These are phyloP conservation scores for Leccinum sublutescens DNA, from an alignment of 768 basidiomycete species.

Conservation along the genomic window DNA sequence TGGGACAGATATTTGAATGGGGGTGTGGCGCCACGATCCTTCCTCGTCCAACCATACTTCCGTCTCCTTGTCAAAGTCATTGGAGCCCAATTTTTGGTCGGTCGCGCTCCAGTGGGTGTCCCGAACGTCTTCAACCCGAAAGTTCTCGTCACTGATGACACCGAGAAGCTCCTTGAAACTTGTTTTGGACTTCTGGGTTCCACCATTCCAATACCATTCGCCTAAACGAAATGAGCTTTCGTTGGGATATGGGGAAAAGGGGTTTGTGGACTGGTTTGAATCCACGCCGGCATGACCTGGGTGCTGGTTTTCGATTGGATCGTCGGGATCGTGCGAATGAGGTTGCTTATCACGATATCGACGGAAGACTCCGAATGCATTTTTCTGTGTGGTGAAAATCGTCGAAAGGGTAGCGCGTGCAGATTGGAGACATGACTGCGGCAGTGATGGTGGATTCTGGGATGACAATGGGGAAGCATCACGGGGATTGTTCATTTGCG, in stretches of 20 bases:
- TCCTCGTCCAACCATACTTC: not conserved
- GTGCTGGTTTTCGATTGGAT: not conserved
- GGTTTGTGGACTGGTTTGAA: not conserved
- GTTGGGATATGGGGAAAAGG: not conserved
- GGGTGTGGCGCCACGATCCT: not conserved
- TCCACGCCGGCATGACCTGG: not conserved
- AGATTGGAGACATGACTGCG: not conserved
- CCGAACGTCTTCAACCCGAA: not conserved
- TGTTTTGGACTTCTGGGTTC: not conserved
- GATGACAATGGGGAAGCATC: not conserved
- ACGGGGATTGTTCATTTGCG: not conserved
- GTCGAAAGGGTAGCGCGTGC: not conserved
- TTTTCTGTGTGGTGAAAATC: not conserved
- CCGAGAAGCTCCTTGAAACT: not conserved
- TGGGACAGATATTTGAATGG: not conserved
- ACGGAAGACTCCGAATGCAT: not conserved
- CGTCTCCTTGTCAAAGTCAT: not conserved
- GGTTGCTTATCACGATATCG: not conserved
- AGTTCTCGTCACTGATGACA: not conserved
- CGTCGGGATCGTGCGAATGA: not conserved
- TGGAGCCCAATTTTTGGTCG: not conserved
- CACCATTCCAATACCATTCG: not conserved
- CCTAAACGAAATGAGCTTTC: not conserved
- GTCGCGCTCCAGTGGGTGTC: not conserved
- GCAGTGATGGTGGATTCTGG: not conserved